Conservation (phyloP, 768 basidiomycete species). For the Lactarius psammicola region DNA sequence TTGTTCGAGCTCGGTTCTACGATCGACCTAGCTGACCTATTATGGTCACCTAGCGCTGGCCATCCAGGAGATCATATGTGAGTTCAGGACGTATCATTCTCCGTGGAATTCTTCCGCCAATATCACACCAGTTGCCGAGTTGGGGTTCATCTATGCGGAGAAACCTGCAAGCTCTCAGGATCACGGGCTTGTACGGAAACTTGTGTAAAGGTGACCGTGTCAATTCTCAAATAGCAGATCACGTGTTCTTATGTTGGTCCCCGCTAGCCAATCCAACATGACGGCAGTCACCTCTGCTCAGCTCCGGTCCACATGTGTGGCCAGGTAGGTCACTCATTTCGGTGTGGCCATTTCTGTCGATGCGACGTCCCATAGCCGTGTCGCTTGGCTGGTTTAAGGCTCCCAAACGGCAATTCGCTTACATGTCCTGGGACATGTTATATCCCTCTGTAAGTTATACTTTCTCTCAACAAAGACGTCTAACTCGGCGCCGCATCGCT, state of each 20-base stretch:
- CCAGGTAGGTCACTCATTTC: slow-evolving; percentile 37
- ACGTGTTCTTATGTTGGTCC: neutral
- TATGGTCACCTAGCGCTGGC: slow-evolving; percentile 47
- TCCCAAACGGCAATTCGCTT: neutral
- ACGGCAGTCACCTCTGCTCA: slow-evolving; percentile 51
- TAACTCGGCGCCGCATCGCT: neutral
- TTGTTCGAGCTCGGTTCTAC: neutral
- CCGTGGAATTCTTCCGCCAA: neutral
- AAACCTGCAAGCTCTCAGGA: slow-evolving; percentile 44
- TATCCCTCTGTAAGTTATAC: slow-evolving; percentile 1
- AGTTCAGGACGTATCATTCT: slow-evolving; percentile 16
- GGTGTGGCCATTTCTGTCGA: slow-evolving; percentile 26
- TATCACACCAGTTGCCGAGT: slow-evolving; percentile 42
- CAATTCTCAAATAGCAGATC: slow-evolving; percentile 34
- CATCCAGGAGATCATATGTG: slow-evolving; percentile 56
- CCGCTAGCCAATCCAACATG: slow-evolving; percentile 22
- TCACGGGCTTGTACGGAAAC: slow-evolving; percentile 46
- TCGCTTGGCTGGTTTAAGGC: neutral
- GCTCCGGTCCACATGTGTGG: slow-evolving; percentile 57
- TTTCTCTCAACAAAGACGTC: fast-evolving
- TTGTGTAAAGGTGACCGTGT: slow-evolving; percentile 34
- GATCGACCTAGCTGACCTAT: neutral
- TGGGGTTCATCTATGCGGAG: slow-evolving; percentile 49
- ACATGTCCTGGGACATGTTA: slow-evolving; percentile 7
- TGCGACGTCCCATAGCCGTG: slow-evolving; percentile 6